Conservation (phyloP, 495 filamentous ascomycete genomes). For the Tetracladium setigerum region DNA sequence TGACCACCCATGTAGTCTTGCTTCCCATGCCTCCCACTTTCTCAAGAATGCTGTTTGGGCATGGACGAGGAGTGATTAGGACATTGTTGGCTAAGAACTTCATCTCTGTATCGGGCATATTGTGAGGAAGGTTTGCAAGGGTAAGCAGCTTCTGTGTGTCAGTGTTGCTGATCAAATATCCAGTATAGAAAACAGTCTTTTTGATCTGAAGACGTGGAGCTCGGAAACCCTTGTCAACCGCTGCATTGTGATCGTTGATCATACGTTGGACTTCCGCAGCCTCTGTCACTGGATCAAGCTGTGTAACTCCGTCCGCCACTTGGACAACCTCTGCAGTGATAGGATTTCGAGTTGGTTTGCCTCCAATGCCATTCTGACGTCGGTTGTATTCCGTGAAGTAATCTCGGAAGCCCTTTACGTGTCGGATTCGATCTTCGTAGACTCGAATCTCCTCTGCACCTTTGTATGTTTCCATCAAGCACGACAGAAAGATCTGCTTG, state of each 20-base stretch:
- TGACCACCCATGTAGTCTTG: conserved; percentile 77
- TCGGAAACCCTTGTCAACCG: conserved; percentile 28
- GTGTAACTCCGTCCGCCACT: conserved; percentile 66
- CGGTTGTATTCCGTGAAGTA: conserved; percentile 71
- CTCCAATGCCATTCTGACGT: conserved; percentile 27
- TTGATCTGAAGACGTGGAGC: conserved; percentile 56
- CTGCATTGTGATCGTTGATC: conserved; percentile 76
- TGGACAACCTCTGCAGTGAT: conserved; percentile 78
- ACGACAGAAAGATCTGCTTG: conserved; percentile 75
- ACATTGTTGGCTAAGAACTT: conserved; percentile 86
- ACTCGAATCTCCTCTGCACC: conserved; percentile 71
- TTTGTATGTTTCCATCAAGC: conserved; percentile 76
- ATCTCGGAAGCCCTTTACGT: conserved; percentile 72
- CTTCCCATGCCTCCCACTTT: conserved; percentile 80
- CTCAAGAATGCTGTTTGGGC: conserved; percentile 56
- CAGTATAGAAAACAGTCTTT: conserved; percentile 88
- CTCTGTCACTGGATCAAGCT: conserved; percentile 78
- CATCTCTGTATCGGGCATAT: conserved; percentile 53
- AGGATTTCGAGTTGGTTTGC: conserved; percentile 41
- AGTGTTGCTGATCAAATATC: conserved; percentile 68
- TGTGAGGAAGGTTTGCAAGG: conserved; percentile 54
- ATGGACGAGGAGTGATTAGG: conserved; percentile 72
- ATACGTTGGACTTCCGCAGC: conserved; percentile 79
- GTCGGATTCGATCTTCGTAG: conserved; percentile 53
- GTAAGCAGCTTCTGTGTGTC: conserved; percentile 64